Conservation (phyloP, 331 rosid species). For the Cydonia oblonga region DNA sequence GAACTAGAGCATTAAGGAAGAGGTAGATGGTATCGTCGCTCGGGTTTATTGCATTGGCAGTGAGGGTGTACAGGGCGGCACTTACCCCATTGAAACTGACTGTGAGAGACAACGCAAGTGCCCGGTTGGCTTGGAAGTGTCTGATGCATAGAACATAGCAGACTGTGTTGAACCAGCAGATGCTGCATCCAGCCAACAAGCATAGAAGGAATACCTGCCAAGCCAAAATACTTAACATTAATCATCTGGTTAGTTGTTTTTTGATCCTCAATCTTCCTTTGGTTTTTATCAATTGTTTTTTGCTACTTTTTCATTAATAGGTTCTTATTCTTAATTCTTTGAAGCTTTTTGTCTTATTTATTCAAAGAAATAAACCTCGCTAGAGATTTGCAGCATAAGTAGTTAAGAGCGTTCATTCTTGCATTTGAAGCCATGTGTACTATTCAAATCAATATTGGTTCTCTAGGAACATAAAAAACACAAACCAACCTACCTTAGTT, state of each 20-base stretch:
- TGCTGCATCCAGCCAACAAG: conserved; percentile 72
- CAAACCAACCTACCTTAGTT: neutral
- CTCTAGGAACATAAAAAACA: neutral
- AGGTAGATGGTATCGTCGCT: conserved; percentile 34
- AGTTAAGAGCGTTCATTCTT: too few species aligned
- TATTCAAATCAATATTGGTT: neutral
- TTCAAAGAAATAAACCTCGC: neutral
- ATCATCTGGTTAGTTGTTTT: neutral
- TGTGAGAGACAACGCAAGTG: conserved; percentile 64
- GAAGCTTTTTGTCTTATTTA: neutral
- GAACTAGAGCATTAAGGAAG: conserved; percentile 57
- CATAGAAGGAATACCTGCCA: conserved; percentile 56
- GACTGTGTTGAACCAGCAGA: conserved; percentile 85
- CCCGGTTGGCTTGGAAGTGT: conserved; percentile 42
- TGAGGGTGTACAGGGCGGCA: conserved; percentile 68
- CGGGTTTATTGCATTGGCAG: conserved; percentile 54
- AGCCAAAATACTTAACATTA: neutral
- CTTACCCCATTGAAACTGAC: conserved; percentile 66
- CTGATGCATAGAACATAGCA: conserved; percentile 61
- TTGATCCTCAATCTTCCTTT: neutral
- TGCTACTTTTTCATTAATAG: neutral
- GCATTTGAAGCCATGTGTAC: neutral
- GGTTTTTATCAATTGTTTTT: neutral
- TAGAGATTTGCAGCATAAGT: neutral
- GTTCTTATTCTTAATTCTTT: neutral